Conservation (phyloP, 2,329 filamentous ascomycete genomes). For the Simplicillium aogashimaense region DNA sequence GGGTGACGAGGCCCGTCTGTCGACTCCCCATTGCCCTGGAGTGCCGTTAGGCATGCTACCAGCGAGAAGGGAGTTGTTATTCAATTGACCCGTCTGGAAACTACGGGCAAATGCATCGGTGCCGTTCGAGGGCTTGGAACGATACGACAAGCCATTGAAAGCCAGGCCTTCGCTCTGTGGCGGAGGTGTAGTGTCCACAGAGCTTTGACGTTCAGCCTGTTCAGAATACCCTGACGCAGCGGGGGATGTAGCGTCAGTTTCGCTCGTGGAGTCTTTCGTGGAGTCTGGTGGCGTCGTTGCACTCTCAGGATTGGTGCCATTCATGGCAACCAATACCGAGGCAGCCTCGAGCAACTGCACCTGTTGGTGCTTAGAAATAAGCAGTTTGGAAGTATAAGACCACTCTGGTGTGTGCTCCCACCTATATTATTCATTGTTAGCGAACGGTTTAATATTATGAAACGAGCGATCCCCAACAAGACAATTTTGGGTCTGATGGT, state of each 20-base stretch:
- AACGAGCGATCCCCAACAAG: too few species aligned
- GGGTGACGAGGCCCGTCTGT: constrained; percentile 69
- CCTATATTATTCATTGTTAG: constrained; percentile 41
- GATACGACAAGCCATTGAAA: constrained; percentile 38
- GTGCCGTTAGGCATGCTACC: constrained; percentile 34
- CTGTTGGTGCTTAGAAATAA: constrained; percentile 99
- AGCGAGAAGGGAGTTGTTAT: constrained; percentile 35
- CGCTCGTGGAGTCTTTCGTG: constrained; percentile 61
- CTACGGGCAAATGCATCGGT: constrained; percentile 59
- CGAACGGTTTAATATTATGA: constrained; percentile 16
- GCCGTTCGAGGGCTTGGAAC: constrained; percentile 50
- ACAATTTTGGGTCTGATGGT: too few species aligned
- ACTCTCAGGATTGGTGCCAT: constrained; percentile 35
- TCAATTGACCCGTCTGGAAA: constrained; percentile 60
- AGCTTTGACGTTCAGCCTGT: constrained; percentile 67
- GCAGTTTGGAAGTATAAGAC: constrained; percentile 91
- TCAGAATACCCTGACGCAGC: constrained; percentile 75
- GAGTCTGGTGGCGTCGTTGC: constrained; percentile 54
- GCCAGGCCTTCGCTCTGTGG: constrained; percentile 60
- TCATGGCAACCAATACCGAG: constrained; percentile 94
- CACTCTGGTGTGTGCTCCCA: constrained; percentile 99
- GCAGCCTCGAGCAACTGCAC: constrained; percentile 95
- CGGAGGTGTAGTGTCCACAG: constrained; percentile 85
- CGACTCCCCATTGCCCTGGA: constrained; percentile 45
- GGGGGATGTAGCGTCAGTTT: constrained; percentile 74